Evolutionary conservation across 202 grass and related monocot species (phyloP), one percentile per base, ranked within the genome.

Genomic region (Panicum virgatum): DNA sequence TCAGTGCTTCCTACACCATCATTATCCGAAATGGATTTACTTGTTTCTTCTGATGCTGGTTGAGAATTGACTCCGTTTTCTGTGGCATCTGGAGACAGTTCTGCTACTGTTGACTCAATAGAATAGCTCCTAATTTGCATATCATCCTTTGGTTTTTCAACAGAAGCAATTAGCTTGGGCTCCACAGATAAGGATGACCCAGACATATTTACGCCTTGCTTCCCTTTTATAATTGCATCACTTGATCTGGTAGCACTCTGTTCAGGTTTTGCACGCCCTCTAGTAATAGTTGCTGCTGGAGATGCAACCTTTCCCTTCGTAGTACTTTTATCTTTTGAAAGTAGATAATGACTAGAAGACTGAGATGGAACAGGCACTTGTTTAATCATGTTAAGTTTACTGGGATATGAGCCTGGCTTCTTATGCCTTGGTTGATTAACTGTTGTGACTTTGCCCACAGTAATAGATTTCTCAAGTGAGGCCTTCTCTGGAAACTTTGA

Each of bases 401-500:
- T 62, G 25, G 77, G 69, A 54, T 77, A 68, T 84, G 72, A 84
- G 69, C 66, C 34, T 38, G 90, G 83, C 36, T 38, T 83, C 63
- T 85, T 88, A 69, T 86, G 9, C 36, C 73, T 69, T 57, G 81
- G 47, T 67, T 67, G 78, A 66, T 88, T 88, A 72, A 69, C 61
- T 68, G 76, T 76, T 81, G 75, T 88, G 20, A 46, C 39, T 53
- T 86, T 96, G 37, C 77, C 76, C 54, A 62, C 50, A 40, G 56
- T 73, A 82, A 5, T 81, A 30, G 60, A 54, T 62, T 86, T 85
- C 80, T 88, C 69, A 9, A 57, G 53, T 23, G 69, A 51, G 50
- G 36, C 71, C 62, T 86, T 88, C 86, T 87, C 85, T 45, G 64
- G 50, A 44, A 86, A 75, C 34, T 88, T 88, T 10, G 62, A 73